phyloP scores from a whole-genome alignment of 1,284 basidiomycete genomes.

The Apiotrichum porosum region DNA sequence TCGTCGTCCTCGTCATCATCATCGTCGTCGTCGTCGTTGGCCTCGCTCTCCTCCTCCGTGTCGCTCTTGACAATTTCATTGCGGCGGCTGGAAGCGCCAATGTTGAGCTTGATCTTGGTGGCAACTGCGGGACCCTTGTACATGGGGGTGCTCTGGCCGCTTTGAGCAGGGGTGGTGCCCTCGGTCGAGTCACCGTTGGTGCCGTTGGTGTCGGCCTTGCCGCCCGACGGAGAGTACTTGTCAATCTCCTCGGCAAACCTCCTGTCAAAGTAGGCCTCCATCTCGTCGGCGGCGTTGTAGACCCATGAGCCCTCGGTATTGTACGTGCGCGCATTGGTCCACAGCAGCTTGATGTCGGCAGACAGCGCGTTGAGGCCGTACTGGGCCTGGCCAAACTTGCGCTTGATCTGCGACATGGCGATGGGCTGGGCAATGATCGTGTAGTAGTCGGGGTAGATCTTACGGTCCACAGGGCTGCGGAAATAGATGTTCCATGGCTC shows the following conservation, averaged over 20 bases:
- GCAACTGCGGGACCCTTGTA: slow-evolving; percentile 29
- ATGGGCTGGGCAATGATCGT: slow-evolving; percentile 69
- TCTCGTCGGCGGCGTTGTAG: slow-evolving; percentile 85
- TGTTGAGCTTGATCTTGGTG: slow-evolving; percentile 40
- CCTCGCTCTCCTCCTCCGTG: slow-evolving; percentile 17
- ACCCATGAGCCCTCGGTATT: slow-evolving; percentile 72
- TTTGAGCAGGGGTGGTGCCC: slow-evolving; percentile 23
- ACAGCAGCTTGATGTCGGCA: slow-evolving; percentile 81
- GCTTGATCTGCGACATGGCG: slow-evolving; percentile 79
- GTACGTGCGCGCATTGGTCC: slow-evolving; percentile 85
- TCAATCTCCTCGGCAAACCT: slow-evolving; percentile 44
- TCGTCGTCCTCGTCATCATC: slow-evolving; percentile 25
- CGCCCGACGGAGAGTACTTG: slow-evolving; percentile 4
- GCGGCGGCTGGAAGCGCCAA: slow-evolving; percentile 21
- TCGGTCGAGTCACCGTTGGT: slow-evolving; percentile 9
- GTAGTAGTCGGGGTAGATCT: slow-evolving; percentile 91
- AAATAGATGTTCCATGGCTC: slow-evolving; percentile 79
- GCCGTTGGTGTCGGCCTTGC: neutral
- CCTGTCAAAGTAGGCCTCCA: slow-evolving; percentile 76
- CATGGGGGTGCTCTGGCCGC: slow-evolving; percentile 44
- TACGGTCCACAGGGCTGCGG: slow-evolving; percentile 68
- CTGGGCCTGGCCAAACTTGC: slow-evolving; percentile 70
- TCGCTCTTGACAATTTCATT: slow-evolving; percentile 17
- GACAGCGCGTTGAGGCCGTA: slow-evolving; percentile 69
- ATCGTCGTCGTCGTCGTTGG: slow-evolving; percentile 22